These are phyloP conservation scores for Mortierella sp. DNA, from an alignment of 371 early-diverging fungal genomes.

Conservation along the genomic window DNA sequence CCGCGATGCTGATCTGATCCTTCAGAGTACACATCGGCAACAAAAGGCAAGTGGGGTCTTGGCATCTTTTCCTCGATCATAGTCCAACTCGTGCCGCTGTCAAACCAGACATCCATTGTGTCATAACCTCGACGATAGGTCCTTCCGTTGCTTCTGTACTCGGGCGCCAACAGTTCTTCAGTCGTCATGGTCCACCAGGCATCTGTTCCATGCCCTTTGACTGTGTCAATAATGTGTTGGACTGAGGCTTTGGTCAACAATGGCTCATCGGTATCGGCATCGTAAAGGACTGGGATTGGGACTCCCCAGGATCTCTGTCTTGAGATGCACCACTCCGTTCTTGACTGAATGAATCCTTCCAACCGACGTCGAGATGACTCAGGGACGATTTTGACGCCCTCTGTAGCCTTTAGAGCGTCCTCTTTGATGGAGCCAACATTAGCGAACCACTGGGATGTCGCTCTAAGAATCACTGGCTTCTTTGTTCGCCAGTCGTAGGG, in stretches of 20 bases:
- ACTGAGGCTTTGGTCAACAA: constrained; percentile 76
- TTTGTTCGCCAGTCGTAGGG: constrained; percentile 96
- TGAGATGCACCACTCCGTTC: constrained; percentile 94
- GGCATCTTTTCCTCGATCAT: constrained; percentile 66
- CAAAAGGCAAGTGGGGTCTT: constrained; percentile 49
- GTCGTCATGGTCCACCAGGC: constrained; percentile 86
- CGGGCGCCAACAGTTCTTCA: constrained; percentile 77
- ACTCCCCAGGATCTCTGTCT: constrained; percentile 74
- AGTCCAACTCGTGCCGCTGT: constrained; percentile 93
- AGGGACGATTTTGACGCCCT: constrained; percentile 73
- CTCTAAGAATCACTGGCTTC: constrained; percentile 86
- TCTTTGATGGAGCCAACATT: constrained; percentile 75
- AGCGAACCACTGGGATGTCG: constrained; percentile 94
- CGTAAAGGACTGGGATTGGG: constrained; percentile 76
- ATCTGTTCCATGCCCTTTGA: constrained; percentile 76
- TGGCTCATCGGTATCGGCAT: constrained; percentile 71
- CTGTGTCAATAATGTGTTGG: constrained; percentile 74
- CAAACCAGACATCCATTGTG: constrained; percentile 97
- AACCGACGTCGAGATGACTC: constrained; percentile 73
- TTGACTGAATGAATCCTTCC: constrained; percentile 73
- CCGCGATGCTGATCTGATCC: constrained; percentile 98
- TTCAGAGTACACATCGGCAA: constrained; percentile 93
- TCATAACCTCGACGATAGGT: constrained; percentile 77
- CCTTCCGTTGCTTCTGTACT: constrained; percentile 67
- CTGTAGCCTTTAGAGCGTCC: constrained; percentile 69